These are phyloP conservation scores for Filobasidium floriforme DNA, from an alignment of 768 basidiomycete species.

Conservation along the genomic window DNA sequence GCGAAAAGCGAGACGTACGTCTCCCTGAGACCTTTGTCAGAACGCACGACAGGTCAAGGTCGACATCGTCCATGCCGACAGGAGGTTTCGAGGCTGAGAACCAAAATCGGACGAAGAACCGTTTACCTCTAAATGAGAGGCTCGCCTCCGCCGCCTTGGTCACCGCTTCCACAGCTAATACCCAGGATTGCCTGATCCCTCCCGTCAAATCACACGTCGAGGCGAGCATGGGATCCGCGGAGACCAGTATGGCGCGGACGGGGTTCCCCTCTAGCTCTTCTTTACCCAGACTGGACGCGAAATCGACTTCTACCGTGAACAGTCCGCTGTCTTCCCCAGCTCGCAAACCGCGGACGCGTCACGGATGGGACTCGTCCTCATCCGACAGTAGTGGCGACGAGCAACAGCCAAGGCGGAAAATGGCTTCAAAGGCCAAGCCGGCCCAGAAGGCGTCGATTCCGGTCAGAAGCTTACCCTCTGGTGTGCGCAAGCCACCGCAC, in stretches of 20 bases:
- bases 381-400: conserved; percentile 16
- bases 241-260: no score
- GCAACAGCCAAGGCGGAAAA: conserved; percentile 10
- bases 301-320: no score
- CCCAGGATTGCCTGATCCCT: conserved; percentile 16
- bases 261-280: no score
- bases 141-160: conserved; percentile 4
- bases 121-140: conserved; percentile 5
- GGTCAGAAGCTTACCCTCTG: conserved; percentile 19
- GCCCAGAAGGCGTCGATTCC: neutral
- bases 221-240: no score
- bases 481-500: conserved; percentile 20
- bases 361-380: conserved; percentile 21
- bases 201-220: neutral
- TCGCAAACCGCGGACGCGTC: conserved; percentile 7
- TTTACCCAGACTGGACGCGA: no score
- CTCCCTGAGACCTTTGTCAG: neutral
- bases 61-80: conserved; percentile 10
- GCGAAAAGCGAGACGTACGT: no score
- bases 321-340: neutral
- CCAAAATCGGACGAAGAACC: neutral
- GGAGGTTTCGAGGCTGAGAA: conserved; percentile 1
- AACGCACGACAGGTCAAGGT: conserved; percentile 15
- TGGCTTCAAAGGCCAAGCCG: conserved; percentile 3
- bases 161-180: conserved; percentile 9